Percentiles rank a stretch among this genome's conserved stretches.
These are phyloP conservation scores for Microcos paniculata DNA, from an alignment of 345 rosid species.

Conservation along the genomic window DNA sequence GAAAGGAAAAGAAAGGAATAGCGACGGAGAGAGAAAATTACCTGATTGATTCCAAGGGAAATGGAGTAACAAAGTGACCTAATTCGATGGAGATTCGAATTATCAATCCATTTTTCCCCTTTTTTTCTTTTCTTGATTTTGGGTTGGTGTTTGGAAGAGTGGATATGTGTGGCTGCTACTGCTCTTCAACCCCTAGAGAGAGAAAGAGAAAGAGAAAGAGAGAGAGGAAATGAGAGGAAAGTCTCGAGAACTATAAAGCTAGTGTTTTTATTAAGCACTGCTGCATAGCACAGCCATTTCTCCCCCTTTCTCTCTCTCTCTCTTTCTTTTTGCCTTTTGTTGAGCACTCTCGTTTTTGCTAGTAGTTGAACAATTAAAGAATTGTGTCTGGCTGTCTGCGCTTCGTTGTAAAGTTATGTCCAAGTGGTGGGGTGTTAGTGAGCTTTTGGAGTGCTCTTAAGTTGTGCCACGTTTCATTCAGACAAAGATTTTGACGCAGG, in stretches of 20 bases:
- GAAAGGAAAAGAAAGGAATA: slow-evolving; percentile 2
- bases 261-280: slow-evolving; percentile 17
- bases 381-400: background rate
- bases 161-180: slow-evolving; percentile 32
- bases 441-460: slow-evolving; percentile 11
- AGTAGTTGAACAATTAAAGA: background rate
- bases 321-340: slow-evolving; percentile 14
- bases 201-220: slow-evolving; percentile 27
- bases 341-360: slow-evolving; percentile 41
- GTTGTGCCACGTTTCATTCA: slow-evolving; percentile 13
- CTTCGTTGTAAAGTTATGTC: background rate
- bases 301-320: background rate
- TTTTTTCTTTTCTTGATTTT: background rate
- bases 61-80: background rate
- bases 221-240: slow-evolving; percentile 7
- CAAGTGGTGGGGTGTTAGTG: background rate
- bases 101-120: background rate
- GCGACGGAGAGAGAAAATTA: background rate
- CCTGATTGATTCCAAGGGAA: slow-evolving; percentile 9
- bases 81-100: slow-evolving; percentile 4
- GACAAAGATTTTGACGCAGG: background rate
- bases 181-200: slow-evolving; percentile 50
- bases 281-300: slow-evolving; percentile 21
- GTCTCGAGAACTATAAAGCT: slow-evolving; percentile 27
- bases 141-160: slow-evolving; percentile 17